These are phyloP conservation scores for Eimeria acervulina DNA, from an alignment of 169 alveolate species.

Conservation along the genomic window DNA sequence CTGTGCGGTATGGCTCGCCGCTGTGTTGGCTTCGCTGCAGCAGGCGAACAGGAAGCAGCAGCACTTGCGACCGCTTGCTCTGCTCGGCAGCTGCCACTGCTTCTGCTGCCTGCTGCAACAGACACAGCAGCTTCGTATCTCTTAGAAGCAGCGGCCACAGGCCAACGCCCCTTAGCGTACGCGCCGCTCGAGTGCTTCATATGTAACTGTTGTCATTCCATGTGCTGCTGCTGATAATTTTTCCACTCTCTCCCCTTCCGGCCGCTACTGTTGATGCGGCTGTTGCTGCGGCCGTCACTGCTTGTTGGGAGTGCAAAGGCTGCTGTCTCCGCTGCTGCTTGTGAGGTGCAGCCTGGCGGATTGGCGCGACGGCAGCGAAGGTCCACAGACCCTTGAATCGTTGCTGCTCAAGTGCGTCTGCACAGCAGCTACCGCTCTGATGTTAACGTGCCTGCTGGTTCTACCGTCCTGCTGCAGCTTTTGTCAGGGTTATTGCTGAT, in stretches of 20 bases:
- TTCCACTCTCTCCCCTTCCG: background rate
- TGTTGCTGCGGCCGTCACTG: background rate
- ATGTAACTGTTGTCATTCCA: background rate
- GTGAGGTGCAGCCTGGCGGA: background rate
- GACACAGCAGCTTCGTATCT: conserved; percentile 45
- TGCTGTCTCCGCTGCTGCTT: background rate
- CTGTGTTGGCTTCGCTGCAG: conserved; percentile 69
- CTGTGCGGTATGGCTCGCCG: conserved; percentile 61
- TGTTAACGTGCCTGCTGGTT: background rate
- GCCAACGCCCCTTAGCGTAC: conserved; percentile 10
- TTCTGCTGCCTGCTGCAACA: conserved; percentile 44
- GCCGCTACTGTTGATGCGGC: background rate
- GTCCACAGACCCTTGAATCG: background rate
- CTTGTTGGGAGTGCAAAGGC: background rate
- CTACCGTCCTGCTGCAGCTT: background rate
- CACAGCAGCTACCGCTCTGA: background rate
- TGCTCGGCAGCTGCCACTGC: conserved; percentile 25
- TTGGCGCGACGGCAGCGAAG: background rate
- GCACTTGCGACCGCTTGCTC: conserved; percentile 49
- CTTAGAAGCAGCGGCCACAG: conserved; percentile 48
- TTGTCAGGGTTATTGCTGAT: background rate
- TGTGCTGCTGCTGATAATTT: background rate
- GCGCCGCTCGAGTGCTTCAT: background rate
- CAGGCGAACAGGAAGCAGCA: conserved; percentile 62
- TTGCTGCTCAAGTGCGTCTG: conserved; percentile 40